Conservation (phyloP, 345 rosid genomes). For the Brassica incana region DNA sequence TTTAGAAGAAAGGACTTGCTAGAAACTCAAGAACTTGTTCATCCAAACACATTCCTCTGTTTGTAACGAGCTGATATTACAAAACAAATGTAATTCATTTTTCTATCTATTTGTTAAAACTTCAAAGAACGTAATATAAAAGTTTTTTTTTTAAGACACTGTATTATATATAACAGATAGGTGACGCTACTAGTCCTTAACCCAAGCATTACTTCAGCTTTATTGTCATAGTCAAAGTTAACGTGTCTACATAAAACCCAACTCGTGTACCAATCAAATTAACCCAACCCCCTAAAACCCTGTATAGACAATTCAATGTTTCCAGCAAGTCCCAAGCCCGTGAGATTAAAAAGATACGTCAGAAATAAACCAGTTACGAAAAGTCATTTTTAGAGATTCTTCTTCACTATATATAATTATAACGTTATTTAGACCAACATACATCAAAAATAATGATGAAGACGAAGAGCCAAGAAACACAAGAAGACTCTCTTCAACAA, state of each 20-base stretch:
- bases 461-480: conserved; percentile 8
- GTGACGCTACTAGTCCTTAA: conserved; percentile 19
- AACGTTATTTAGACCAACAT: background rate
- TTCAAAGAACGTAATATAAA: background rate
- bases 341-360: background rate
- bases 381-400: conserved; percentile 6
- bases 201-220: conserved; percentile 29
- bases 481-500: conserved; percentile 27
- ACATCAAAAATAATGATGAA: background rate
- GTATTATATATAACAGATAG: background rate
- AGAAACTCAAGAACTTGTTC: conserved; percentile 2
- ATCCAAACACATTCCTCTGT: background rate
- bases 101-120: background rate
- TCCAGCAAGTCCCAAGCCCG: conserved; percentile 19
- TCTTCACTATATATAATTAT: conserved; percentile 11
- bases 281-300: background rate
- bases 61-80: background rate
- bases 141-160: background rate
- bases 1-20: conserved; percentile 4
- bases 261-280: conserved; percentile 36
- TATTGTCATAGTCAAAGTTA: conserved; percentile 33
- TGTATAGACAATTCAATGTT: conserved; percentile 21
- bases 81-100: background rate
- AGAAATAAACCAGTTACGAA: background rate
- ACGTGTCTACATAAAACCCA: conserved; percentile 29